Evolutionary conservation across 2,329 filamentous ascomycete species (phyloP), one percentile per base, ranked within the genome.

Genomic region (Cladorrhinum sp.): DNA sequence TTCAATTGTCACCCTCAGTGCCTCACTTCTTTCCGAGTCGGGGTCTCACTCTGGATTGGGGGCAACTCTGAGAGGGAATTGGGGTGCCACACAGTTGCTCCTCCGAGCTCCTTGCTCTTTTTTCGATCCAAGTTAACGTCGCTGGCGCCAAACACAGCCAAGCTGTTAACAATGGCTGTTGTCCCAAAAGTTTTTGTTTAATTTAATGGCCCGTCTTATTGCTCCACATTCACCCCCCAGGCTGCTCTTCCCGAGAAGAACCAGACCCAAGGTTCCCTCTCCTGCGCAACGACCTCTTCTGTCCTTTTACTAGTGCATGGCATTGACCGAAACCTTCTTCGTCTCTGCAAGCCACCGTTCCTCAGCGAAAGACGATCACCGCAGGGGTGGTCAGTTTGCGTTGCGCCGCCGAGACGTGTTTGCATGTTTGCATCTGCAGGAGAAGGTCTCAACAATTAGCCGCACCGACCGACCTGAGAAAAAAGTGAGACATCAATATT

Each of bases 361-460:
- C 14, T 4, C 14, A 16, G n/a, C 4, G 8, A 18, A 20, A 21
- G 42, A 18, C 42, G 16, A 46, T 46, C 42, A 20, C 42, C 42
- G 42, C 42, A 46, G 42, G 42, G 42, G 42, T 14, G 10, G 5
- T 12, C 10, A 42, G 26, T 30, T 3, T 4, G 36, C 16, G 36
- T n/a, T 42, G 36, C 36, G 42, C 16, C 42, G 42, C n/a, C 42
- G n/a, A 46, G 42, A 42, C 53, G 53, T 36, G 28, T 55, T 46
- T 24, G 62, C 62, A 51, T 42, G 30, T 56, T 46, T 24, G 59
- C 62, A 51, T 55, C 63, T 67, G 66, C 62, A 65, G 60, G 63
- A 60, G 54, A 55, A 49, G 55, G 61, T 62, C 60, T 61, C 63
- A 60, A 58, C 63, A 66, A 64, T 64, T 63, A 63, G 58, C 64